phyloP scores from a whole-genome alignment of 805 yeast species.

The Suhomyces sp. region DNA sequence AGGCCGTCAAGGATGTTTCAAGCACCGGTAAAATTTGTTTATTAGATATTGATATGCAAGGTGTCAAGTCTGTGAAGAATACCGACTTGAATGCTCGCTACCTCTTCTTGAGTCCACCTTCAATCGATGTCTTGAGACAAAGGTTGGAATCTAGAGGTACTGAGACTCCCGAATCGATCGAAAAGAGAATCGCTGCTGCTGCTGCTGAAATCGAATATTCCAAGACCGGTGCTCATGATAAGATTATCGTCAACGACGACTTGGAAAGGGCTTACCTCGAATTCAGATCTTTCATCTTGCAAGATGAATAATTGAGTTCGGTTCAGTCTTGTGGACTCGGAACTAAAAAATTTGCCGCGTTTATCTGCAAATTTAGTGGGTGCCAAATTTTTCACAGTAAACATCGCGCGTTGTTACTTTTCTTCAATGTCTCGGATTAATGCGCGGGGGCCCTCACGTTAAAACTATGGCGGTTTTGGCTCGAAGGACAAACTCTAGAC shows the following conservation, averaged over 20 bases:
- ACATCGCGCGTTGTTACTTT: neutral
- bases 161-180: constrained; percentile 81
- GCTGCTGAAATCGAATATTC: constrained; percentile 85
- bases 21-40: constrained; percentile 74
- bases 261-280: constrained; percentile 83
- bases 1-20: constrained; percentile 74
- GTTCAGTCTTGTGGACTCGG: neutral
- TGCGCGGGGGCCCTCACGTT: neutral
- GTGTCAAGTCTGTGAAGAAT: constrained; percentile 87
- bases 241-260: constrained; percentile 84
- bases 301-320: constrained; percentile 13
- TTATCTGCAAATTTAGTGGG: neutral
- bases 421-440: neutral
- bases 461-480: neutral
- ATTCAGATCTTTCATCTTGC: constrained; percentile 72
- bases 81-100: constrained; percentile 80
- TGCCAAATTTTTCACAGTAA: neutral
- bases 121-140: constrained; percentile 67
- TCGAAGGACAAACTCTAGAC: neutral
- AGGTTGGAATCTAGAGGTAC: constrained; percentile 92
- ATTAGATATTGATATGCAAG: constrained; percentile 98
- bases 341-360: neutral
- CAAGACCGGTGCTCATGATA: constrained; percentile 88
- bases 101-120: constrained; percentile 90
- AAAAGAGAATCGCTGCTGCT: constrained; percentile 85